Percentiles rank a stretch among this genome's conserved stretches.
phyloP scores from a whole-genome alignment of 805 yeast genomes.

The Vanderwaltozyma verrucispora region DNA sequence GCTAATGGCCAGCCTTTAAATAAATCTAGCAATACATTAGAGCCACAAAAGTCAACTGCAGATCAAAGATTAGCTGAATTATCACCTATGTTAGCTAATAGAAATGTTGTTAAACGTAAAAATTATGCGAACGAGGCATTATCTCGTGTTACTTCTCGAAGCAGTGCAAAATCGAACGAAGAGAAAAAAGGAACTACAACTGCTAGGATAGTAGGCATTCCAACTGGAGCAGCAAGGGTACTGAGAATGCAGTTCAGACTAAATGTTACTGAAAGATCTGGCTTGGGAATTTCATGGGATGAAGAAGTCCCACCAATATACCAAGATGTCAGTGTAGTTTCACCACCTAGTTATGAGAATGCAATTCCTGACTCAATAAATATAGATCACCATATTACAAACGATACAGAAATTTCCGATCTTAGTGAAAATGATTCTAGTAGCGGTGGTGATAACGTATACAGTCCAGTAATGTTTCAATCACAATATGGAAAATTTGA shows the following conservation, averaged over 20 bases:
- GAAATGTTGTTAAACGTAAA: slow-evolving; percentile 9
- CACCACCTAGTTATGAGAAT: slow-evolving; percentile 73
- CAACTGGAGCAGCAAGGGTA: slow-evolving; percentile 96
- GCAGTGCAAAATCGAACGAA: background rate
- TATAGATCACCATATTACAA: background rate
- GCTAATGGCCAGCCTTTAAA: slow-evolving; percentile 25
- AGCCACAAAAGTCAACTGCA: slow-evolving; percentile 6
- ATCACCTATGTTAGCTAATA: slow-evolving; percentile 34
- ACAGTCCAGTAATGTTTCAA: background rate
- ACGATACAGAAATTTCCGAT: background rate
- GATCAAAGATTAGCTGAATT: slow-evolving; percentile 36
- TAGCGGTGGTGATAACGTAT: background rate
- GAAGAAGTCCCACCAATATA: slow-evolving; percentile 98
- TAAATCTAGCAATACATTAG: background rate
- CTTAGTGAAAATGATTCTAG: background rate
- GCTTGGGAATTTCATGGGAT: slow-evolving; percentile 96
- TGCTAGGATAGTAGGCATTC: slow-evolving; percentile 42
- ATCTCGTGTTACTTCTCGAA: slow-evolving; percentile 9
- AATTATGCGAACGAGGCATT: slow-evolving; percentile 8
- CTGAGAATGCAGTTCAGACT: slow-evolving; percentile 88
- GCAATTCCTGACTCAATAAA: too few species aligned
- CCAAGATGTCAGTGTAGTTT: slow-evolving; percentile 66
- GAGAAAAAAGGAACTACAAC: background rate
- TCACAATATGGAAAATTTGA: background rate
- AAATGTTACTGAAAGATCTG: slow-evolving; percentile 80